phyloP scores from a whole-genome alignment of 495 filamentous ascomycete species.

The Zalerion maritima region DNA sequence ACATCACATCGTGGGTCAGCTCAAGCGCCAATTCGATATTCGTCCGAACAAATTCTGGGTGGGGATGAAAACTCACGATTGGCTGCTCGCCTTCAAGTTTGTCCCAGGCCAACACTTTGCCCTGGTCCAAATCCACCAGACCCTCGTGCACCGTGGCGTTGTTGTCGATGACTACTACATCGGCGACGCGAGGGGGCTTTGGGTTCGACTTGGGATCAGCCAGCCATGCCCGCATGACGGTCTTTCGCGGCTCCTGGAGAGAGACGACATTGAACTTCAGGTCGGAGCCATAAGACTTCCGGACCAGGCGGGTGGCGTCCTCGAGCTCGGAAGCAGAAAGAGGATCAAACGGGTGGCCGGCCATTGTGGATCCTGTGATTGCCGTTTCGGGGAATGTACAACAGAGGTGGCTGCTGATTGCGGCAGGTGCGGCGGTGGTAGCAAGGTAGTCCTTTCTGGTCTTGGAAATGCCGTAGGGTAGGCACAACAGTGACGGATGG shows the following conservation, averaged over 20 bases:
- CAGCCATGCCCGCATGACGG: conserved; percentile 74
- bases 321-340: conserved; percentile 68
- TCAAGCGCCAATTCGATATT: too few species aligned
- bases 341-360: conserved; percentile 75
- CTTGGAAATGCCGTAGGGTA: too few species aligned
- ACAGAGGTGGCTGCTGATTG: too few species aligned
- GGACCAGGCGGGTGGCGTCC: conserved; percentile 50
- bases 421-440: too few species aligned
- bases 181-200: conserved; percentile 59
- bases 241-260: conserved; percentile 78
- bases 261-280: conserved; percentile 82
- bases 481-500: too few species aligned
- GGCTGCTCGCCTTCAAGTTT: conserved; percentile 70
- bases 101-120: conserved; percentile 63
- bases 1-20: too few species aligned
- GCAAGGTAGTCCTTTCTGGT: too few species aligned
- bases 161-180: conserved; percentile 73
- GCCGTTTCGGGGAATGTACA: too few species aligned
- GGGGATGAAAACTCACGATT: conserved; percentile 34
- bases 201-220: conserved; percentile 42
- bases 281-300: conserved; percentile 48
- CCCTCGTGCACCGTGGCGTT: conserved; percentile 78
- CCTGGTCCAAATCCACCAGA: conserved; percentile 58
- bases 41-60: too few species aligned
- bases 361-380: conserved; percentile 38